Evolutionary conservation across 176 grass and related monocot genomes (phyloP).

Genomic region (Zoysia pacifica): DNA sequence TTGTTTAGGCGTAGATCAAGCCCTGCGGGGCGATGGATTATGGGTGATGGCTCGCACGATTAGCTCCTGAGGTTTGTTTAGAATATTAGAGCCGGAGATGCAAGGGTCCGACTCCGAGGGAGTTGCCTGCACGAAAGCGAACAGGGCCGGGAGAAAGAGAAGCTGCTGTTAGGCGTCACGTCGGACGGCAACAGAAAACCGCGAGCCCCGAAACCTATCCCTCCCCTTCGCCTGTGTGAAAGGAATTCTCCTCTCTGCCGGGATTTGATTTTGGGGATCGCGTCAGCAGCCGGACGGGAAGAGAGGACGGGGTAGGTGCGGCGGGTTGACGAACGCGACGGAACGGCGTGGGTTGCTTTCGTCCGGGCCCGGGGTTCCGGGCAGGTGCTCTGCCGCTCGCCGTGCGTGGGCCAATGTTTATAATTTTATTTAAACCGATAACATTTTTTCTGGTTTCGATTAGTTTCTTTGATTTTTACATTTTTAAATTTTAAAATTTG

Average conservation of each 20-base stretch:
- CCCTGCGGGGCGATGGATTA: too few species aligned
- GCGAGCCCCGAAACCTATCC: not conserved
- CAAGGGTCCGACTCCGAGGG: not conserved
- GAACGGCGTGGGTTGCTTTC: not conserved
- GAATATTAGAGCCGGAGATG: not conserved
- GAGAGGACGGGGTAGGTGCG: not conserved
- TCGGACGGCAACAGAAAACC: not conserved
- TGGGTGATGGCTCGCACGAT: too few species aligned
- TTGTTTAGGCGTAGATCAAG: not conserved
- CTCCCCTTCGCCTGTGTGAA: not conserved
- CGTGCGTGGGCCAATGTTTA: too few species aligned
- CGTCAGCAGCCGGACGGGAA: not conserved
- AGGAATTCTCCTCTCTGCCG: not conserved
- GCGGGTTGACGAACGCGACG: not conserved
- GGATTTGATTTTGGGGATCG: not conserved
- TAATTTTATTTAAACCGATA: too few species aligned
- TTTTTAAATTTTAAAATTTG: too few species aligned
- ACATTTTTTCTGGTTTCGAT: too few species aligned
- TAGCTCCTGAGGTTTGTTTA: not conserved
- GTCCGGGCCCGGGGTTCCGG: too few species aligned
- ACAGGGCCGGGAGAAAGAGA: not conserved
- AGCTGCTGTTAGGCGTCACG: not conserved
- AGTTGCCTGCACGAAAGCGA: conserved; percentile 18
- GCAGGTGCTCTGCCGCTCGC: not conserved
- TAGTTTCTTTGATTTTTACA: too few species aligned